These are phyloP conservation scores for Boletus subparvulus DNA, from an alignment of 768 basidiomycete genomes.

Conservation along the genomic window DNA sequence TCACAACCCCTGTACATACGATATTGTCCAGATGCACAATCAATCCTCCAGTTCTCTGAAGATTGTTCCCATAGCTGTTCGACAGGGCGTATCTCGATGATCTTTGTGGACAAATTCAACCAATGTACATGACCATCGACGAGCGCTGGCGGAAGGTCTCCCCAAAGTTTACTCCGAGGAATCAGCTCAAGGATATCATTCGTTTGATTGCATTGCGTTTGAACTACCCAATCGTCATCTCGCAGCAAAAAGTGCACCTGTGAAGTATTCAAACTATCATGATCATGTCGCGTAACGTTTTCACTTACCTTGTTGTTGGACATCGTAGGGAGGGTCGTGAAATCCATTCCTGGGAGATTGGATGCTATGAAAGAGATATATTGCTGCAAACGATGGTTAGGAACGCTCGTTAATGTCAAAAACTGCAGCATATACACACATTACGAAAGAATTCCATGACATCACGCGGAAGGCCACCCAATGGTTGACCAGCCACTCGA, in stretches of 20 bases:
- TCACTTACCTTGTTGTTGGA: not conserved
- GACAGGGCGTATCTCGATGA: constrained; percentile 27
- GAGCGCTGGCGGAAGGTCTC: not conserved
- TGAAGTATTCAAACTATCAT: not conserved
- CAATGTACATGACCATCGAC: constrained; percentile 24
- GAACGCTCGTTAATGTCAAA: too few species aligned
- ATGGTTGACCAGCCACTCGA: not conserved
- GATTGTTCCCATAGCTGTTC: constrained; percentile 20
- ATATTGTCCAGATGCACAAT: not conserved
- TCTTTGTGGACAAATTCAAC: constrained; percentile 14
- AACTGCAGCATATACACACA: not conserved
- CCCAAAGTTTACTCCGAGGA: not conserved
- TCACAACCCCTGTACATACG: not conserved
- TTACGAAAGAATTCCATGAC: not conserved
- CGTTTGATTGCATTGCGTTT: not conserved
- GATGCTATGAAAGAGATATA: not conserved
- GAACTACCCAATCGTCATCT: not conserved
- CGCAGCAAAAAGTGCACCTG: not conserved
- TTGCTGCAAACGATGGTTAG: not conserved
- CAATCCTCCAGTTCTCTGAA: constrained; percentile 20
- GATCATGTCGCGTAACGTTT: not conserved
- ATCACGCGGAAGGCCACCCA: too few species aligned
- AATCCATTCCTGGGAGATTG: not conserved
- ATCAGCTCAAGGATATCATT: not conserved
- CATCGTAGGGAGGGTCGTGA: not conserved